Evolutionary conservation across 2,329 filamentous ascomycete species (phyloP).

Genomic region (Trichoderma brevicompactum): DNA sequence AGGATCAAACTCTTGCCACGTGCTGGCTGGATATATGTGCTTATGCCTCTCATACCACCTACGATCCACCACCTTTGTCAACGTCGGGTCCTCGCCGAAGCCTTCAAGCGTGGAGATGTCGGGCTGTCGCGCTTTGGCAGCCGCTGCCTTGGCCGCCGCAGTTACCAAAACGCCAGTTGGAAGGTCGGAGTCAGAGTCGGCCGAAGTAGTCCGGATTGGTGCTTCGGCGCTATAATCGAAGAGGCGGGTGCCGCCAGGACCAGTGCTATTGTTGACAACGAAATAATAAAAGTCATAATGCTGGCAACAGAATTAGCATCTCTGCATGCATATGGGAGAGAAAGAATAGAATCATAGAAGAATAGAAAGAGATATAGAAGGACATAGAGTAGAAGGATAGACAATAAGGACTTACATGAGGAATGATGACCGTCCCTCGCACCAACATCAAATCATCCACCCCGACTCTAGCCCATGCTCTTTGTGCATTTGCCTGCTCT

Average conservation of each 20-base stretch:
- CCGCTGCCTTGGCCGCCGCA: conserved; percentile 42
- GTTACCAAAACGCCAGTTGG: conserved; percentile 38
- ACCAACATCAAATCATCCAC: conserved; percentile 97
- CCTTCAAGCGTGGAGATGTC: conserved; percentile 71
- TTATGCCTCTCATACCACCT: conserved; percentile 98
- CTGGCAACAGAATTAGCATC: conserved; percentile 50
- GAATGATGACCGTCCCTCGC: conserved; percentile 86
- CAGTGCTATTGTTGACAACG: conserved; percentile 81
- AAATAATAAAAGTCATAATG: conserved; percentile 99
- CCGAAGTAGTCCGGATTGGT: conserved; percentile 40
- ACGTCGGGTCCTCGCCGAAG: conserved; percentile 71
- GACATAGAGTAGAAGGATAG: background rate
- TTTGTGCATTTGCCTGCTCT: conserved; percentile 65
- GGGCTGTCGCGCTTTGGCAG: conserved; percentile 46
- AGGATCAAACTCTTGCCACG: conserved; percentile 94
- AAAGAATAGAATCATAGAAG: conserved; percentile 30
- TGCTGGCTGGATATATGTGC: conserved; percentile 94
- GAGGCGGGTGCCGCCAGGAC: conserved; percentile 71
- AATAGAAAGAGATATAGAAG: conserved; percentile 24
- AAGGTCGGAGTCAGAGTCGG: conserved; percentile 32
- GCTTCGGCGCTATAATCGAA: conserved; percentile 73
- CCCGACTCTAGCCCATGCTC: conserved; percentile 89
- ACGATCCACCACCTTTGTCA: conserved; percentile 93
- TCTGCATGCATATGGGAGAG: background rate
- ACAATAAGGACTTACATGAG: conserved; percentile 70